Conservation (phyloP, 73 alveolate genomes). For the Blepharisma stoltei region DNA sequence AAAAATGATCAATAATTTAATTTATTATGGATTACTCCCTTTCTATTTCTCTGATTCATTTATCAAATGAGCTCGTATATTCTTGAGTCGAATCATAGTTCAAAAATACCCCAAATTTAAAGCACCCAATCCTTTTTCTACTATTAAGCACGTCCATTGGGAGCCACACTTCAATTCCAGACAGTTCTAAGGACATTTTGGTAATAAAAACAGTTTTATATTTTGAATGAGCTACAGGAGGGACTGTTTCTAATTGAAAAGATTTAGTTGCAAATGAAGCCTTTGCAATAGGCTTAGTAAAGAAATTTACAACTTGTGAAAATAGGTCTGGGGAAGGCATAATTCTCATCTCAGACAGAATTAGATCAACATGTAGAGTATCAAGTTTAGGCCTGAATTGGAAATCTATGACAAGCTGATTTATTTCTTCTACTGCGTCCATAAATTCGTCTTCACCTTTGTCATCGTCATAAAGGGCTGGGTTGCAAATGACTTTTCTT, state of each 20-base stretch:
- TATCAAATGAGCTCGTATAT: not conserved
- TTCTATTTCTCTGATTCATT: not conserved
- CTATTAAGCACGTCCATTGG: not conserved
- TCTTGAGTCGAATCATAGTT: not conserved
- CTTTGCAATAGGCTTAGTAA: not conserved
- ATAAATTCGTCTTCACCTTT: slow-evolving; percentile 3
- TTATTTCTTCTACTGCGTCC: slow-evolving; percentile 19
- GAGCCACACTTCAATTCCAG: slow-evolving; percentile 9
- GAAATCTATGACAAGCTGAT: not conserved
- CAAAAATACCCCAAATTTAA: not conserved
- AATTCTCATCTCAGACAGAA: not conserved
- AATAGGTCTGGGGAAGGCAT: not conserved
- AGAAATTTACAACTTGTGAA: not conserved
- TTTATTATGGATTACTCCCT: too few species aligned
- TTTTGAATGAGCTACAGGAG: not conserved
- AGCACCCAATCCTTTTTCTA: slow-evolving; percentile 15
- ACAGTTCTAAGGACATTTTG: not conserved
- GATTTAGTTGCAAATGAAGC: not conserved
- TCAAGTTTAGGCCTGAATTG: slow-evolving; percentile 12
- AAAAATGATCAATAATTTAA: too few species aligned
- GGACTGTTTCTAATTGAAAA: not conserved
- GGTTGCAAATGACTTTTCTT: slow-evolving; percentile 6
- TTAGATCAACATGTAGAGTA: not conserved
- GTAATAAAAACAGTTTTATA: not conserved
- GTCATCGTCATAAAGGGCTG: not conserved